Evolutionary conservation across 768 basidiomycete genomes (phyloP), one percentile per base, ranked within the genome.

Genomic region (Pleurotus tuoliensis): DNA sequence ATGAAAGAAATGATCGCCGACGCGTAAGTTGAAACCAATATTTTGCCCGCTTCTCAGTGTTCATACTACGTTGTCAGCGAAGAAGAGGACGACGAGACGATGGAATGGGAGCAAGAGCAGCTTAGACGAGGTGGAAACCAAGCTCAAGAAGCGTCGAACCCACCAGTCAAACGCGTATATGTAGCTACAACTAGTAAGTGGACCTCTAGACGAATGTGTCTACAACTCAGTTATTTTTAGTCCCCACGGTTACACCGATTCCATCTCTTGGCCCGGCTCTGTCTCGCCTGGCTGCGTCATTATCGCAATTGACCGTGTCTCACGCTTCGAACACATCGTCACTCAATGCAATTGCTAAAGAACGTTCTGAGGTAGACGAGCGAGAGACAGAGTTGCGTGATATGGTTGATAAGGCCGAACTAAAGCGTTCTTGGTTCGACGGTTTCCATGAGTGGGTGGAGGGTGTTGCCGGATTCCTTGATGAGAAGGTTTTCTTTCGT

Each of bases 81-180:
- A 51, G 92, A 92, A 51, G 82, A 87, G 55, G 92, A 93, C 58
- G 92, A 94, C 67, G 92, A 94, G 66, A 83, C 87, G 0, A 75
- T 79, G 8, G 88, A 93, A 69, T 94, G 92, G 92, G 91, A 93
- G 64, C 81, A 82, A 58, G 89, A 88, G 56, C 92, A 94, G 63
- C 73, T 92, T 24, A 84, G 89, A 22, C 79, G 92, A 56, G 89
- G 88, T 7, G 90, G 87, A 2, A 80, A 83, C 59, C 68, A 69
- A 22, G 67, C 77, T 24, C 74, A 77, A 7, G 63, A 60, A 22
- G 66, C 60, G 64, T 63, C 72, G 7, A 66, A 70, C 20, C 60
- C 70, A 5, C 73, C 76, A 50, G 65, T 62, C 20, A 88, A 87
- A 60, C 74, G 78, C 48, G 72, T 78, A 2, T 94, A 94, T 64